Percentiles rank a stretch among this genome's conserved stretches.
Evolutionary conservation across 2,329 filamentous ascomycete species (phyloP).

Genomic region (Coleophoma crateriformis): DNA sequence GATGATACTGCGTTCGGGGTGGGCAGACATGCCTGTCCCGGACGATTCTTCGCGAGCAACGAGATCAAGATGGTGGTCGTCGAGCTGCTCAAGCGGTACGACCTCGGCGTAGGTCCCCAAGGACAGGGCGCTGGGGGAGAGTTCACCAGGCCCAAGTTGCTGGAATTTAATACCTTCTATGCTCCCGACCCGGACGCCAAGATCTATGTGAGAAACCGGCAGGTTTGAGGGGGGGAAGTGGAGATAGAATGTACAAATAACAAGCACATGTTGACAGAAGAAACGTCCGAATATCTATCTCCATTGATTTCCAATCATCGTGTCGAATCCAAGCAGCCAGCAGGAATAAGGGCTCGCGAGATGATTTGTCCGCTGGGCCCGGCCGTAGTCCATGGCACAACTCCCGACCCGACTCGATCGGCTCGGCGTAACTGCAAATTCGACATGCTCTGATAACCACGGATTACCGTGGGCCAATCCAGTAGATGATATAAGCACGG

Average conservation of each 20-base stretch:
- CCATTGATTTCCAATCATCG: too few species aligned
- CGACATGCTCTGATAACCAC: too few species aligned
- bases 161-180: not conserved
- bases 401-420: too few species aligned
- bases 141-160: not conserved
- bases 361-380: too few species aligned
- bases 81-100: constrained; percentile 13
- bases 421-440: too few species aligned
- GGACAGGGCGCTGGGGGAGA: not conserved
- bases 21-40: constrained; percentile 12
- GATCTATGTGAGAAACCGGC: constrained; percentile 2
- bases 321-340: too few species aligned
- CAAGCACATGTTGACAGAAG: too few species aligned
- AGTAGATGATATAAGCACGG: too few species aligned
- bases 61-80: constrained; percentile 15
- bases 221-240: not conserved
- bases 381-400: too few species aligned
- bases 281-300: too few species aligned
- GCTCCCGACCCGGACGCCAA: constrained; percentile 2
- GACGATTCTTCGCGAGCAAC: constrained; percentile 18
- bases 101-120: constrained; percentile 5
- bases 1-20: constrained; percentile 6
- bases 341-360: too few species aligned
- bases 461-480: too few species aligned
- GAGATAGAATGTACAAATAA: not conserved